A percentile compares a stretch with the other conserved stretches of the same genome.
Conservation (phyloP, 129 eudicot genomes). For the Artemisia tridentata region DNA sequence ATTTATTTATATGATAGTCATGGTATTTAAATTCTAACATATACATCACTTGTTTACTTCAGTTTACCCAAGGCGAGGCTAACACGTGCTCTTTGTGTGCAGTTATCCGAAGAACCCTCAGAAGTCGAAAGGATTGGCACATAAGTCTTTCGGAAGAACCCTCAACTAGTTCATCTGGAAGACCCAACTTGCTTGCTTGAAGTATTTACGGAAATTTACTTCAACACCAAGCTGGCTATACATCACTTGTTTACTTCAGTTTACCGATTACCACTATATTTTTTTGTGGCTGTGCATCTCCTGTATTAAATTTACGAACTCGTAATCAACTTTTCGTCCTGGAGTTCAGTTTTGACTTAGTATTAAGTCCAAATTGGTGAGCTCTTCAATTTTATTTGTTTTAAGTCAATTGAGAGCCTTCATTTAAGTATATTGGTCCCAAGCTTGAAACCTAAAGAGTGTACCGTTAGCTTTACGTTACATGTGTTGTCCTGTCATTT, state of each 20-base stretch:
- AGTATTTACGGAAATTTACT: too few species aligned
- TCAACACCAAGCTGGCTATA: not conserved
- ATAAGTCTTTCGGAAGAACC: too few species aligned
- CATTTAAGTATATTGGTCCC: constrained; percentile 17
- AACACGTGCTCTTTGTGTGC: too few species aligned
- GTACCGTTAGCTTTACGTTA: constrained; percentile 1
- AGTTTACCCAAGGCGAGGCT: too few species aligned
- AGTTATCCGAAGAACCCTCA: too few species aligned
- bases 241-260: not conserved
- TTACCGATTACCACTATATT: not conserved
- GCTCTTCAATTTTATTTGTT: constrained; percentile 7
- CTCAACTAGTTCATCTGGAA: too few species aligned
- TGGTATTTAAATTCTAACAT: too few species aligned
- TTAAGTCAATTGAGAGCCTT: not conserved
- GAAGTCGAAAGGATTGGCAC: too few species aligned
- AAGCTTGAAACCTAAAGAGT: not conserved
- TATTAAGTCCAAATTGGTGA: constrained; percentile 19
- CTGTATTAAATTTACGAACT: too few species aligned
- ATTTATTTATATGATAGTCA: too few species aligned
- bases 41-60: too few species aligned
- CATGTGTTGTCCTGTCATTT: constrained; percentile 10
- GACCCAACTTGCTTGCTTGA: too few species aligned
- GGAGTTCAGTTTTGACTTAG: constrained; percentile 16
- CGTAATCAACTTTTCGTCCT: not conserved
- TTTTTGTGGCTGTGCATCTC: not conserved